Conservation (phyloP, 768 basidiomycete genomes). For the Termitomyces sp. region DNA sequence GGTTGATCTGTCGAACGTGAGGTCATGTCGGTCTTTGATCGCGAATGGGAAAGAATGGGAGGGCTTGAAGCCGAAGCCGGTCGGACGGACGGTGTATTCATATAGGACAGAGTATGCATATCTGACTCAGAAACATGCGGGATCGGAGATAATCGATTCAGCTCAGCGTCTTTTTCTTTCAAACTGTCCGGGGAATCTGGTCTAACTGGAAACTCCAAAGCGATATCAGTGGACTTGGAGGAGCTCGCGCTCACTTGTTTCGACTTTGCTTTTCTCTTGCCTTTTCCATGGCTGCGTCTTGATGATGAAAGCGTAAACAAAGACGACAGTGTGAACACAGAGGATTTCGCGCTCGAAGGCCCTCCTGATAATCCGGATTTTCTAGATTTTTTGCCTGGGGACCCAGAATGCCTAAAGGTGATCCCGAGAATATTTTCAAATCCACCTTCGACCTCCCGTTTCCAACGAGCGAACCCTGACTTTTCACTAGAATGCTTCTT, state of each 20-base stretch:
- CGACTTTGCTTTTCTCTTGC: conserved; percentile 26
- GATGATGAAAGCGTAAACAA: conserved; percentile 16
- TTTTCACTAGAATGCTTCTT: conserved; percentile 22
- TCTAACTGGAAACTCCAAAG: conserved; percentile 27
- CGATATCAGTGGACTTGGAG: conserved; percentile 26
- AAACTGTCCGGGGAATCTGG: conserved; percentile 19
- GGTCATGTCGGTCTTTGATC: conserved; percentile 18
- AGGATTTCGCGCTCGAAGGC: conserved; percentile 20
- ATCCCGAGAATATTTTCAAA: conserved; percentile 29
- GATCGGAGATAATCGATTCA: conserved; percentile 3
- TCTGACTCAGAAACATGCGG: conserved; percentile 6
- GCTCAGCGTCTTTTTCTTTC: conserved; percentile 15
- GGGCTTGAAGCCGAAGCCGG: conserved; percentile 9
- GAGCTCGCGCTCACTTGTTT: conserved; percentile 23
- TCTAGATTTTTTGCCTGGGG: conserved; percentile 16
- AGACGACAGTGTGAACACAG: conserved; percentile 18
- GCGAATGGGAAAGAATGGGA: conserved; percentile 25
- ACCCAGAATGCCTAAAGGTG: conserved; percentile 34
- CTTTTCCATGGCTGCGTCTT: conserved; percentile 25
- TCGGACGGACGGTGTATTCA: conserved; percentile 15
- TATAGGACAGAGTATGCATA: conserved; percentile 19
- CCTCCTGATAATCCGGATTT: conserved; percentile 6
- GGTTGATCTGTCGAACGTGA: conserved; percentile 13
- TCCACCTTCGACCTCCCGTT: conserved; percentile 31
- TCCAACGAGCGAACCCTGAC: conserved; percentile 40